phyloP scores from a whole-genome alignment of 1,139 yeast genomes.

The Taphrina flavorubra region DNA sequence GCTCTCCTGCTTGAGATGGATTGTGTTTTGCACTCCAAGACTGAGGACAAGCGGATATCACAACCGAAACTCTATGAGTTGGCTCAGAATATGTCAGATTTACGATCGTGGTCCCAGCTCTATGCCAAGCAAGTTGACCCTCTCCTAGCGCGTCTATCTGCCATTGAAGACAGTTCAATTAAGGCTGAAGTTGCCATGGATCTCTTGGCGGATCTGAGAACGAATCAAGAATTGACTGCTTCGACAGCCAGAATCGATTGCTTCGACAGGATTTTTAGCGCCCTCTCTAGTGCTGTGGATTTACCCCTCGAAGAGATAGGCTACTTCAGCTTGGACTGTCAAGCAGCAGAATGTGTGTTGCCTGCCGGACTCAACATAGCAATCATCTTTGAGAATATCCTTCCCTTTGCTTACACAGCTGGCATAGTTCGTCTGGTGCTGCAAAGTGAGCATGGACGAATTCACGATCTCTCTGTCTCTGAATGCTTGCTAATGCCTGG shows the following conservation, averaged over 20 bases:
- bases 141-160: not conserved
- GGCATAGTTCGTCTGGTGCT: not conserved
- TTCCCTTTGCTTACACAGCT: not conserved
- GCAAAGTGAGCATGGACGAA: not conserved
- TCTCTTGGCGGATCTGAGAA: not conserved
- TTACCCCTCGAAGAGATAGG: not conserved
- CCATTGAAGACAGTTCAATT: not conserved
- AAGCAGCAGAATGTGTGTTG: not conserved
- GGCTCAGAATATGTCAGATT: not conserved
- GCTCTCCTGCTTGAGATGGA: not conserved
- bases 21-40: not conserved
- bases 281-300: not conserved
- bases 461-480: not conserved
- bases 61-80: not conserved
- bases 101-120: not conserved
- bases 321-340: not conserved
- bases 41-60: not conserved
- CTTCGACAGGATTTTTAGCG: not conserved
- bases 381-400: not conserved
- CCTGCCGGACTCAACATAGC: not conserved
- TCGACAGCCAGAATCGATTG: constrained; percentile 2
- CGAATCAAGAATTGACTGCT: not conserved
- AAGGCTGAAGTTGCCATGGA: not conserved
- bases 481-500: not conserved
- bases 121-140: constrained; percentile 3